Base-by-base conservation (phyloP, 805 yeast genomes). In the Nakazawaea ambrosiae region DNA sequence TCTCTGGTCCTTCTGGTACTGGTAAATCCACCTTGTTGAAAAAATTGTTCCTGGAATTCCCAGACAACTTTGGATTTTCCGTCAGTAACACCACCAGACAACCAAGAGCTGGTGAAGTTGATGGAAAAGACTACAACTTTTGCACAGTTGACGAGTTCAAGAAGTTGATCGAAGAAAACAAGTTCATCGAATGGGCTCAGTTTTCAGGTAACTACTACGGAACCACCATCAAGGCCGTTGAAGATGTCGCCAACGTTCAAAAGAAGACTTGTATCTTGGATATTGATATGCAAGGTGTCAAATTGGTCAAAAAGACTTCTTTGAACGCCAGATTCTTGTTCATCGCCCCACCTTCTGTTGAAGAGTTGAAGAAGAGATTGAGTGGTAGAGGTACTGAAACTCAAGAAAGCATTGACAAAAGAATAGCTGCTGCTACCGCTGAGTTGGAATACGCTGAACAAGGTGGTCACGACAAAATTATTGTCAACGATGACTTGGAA, bases 231-330 rank as follows among this genome's bases (percentile, higher is more conserved):
- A 81, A 77, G 54, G 81, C 96, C 22, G 97, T 92, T 32, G 73
- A 83, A 49, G 81, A 79, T 45, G 89, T 84, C 31, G 58, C 72
- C 34, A 66, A 71, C 32, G 60, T 62, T 36, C 58, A 70, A 43
- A 84, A 87, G 50, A 77, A 72, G 60, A 81, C 80, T 37, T 92
- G 97, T 67, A 80, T 92, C 45, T 70, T 92, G 56, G 99, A 92
- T 63, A 92, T 92, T 48, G 99, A 92, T 73, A 89, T 90, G 97
- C 97, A 92, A 66, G 99, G 99, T 48, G 98, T 92, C 52, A 81
- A 84, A 65, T 72, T 87, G 19, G 96, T 92, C 47, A 92, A 92
- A 65, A 64, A 75, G 39, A 76, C 95, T 14, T 75, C 75, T 48
- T 70, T 92, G 51, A 77, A 85, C 50, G 96, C 98, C 20, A 73